Evolutionary conservation across 345 rosid species (phyloP).

Genomic region (Reutealis trisperma): DNA sequence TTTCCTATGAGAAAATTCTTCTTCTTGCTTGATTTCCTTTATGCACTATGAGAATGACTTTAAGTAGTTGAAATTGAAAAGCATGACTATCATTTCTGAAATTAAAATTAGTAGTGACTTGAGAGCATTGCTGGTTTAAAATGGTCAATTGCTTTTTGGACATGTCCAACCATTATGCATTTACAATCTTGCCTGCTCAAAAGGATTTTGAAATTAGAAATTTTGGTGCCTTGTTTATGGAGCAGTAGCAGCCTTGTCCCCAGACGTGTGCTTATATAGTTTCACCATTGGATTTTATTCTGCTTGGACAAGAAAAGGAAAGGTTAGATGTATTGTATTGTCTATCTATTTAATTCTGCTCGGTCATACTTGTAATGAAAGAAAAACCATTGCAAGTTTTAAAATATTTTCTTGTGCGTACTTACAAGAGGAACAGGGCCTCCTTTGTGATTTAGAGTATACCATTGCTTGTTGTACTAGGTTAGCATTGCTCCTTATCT

Average conservation of each 20-base stretch:
- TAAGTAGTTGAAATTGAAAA: not conserved
- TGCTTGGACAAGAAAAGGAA: not conserved
- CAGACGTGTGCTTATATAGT: not conserved
- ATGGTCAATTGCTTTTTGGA: not conserved
- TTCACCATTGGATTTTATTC: not conserved
- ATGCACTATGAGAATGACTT: not conserved
- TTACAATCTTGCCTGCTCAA: not conserved
- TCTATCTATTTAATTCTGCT: not conserved
- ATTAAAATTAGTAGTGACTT: not conserved
- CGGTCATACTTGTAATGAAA: not conserved
- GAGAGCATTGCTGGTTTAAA: not conserved
- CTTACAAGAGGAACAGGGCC: not conserved
- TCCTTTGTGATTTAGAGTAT: not conserved
- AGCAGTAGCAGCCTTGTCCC: not conserved
- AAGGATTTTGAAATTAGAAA: conserved; percentile 1
- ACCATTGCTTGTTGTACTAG: not conserved
- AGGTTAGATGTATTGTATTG: not conserved
- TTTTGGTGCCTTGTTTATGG: not conserved
- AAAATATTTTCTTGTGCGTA: not conserved
- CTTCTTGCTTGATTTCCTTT: not conserved
- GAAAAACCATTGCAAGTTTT: not conserved
- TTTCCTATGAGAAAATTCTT: not conserved
- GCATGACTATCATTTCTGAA: not conserved
- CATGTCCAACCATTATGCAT: too few species aligned
- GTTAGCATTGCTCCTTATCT: not conserved